Base-by-base conservation (phyloP, 2,329 filamentous ascomycete species). In the Penicillium sp. region DNA sequence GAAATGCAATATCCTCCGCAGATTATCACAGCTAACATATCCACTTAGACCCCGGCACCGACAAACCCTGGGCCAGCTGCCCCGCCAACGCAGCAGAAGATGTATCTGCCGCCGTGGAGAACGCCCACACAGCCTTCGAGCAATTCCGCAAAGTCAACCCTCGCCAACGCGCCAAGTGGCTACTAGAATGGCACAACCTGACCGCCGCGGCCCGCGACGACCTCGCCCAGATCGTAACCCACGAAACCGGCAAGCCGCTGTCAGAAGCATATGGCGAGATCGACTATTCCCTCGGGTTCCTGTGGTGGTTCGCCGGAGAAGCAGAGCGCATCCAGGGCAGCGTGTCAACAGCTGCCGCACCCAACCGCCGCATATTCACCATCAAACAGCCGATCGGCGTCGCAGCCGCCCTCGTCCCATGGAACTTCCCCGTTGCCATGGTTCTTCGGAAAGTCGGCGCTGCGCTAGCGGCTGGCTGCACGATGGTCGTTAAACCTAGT, bases 371-470 rank as follows among this genome's bases (percentile, higher is more conserved):
- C 12, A 75, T 83, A 3, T 79, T 90, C 53, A 85, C 83, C 0
- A 77, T 89, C 58, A 90, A 90, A 71, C 84, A 87, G 66, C 84
- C 84, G 0, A 76, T 87, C 51, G 84, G 84, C 48, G 82, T 86
- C 10, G 75, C 79, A 0, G 83, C 77, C 0, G 84, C 83, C 0
- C 69, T 88, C 15, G 83, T 87, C 2, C 84, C 84, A 4, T 87
- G 84, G 84, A 85, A 87, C 59, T 86, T 85, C 56, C 82, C 82
- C 0, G 74, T 84, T 44, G 82, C 81, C 29, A 74, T 87, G 80
- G 76, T 86, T 6, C 65, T 86, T 45, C 74, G 84, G 29, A 88
- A 87, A 63, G 82, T 78, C 2, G 76, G 79, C 42, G 81, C 83
- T 6, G 84, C 84, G 1, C 68, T 87, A 34, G 84, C 84, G 1